Percentiles rank a stretch among this genome's conserved stretches.
These are phyloP conservation scores for Mortierella claussenii DNA, from an alignment of 192 early-diverging fungal species.

Conservation along the genomic window DNA sequence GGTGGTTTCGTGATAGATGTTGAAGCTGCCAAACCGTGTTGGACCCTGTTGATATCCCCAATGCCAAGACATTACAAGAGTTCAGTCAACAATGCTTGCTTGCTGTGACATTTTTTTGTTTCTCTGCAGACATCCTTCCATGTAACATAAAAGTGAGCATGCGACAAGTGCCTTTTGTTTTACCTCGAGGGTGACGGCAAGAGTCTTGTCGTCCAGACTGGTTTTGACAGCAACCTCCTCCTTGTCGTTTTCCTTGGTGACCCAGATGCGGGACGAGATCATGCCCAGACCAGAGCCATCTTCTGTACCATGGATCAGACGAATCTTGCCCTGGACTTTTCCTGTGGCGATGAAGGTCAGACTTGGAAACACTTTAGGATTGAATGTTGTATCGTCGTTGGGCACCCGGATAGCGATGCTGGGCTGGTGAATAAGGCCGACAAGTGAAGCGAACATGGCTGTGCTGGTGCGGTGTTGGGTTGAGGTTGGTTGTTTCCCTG, in stretches of 20 bases:
- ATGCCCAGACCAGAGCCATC: slow-evolving; percentile 25
- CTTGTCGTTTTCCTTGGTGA: slow-evolving; percentile 45
- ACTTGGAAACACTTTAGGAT: slow-evolving; percentile 37
- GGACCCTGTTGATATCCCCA: slow-evolving; percentile 27
- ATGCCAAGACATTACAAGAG: too few species aligned
- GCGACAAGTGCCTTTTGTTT: too few species aligned
- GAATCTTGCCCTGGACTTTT: slow-evolving; percentile 44
- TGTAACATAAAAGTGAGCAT: too few species aligned
- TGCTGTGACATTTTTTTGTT: too few species aligned
- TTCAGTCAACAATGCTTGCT: not conserved
- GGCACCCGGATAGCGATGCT: slow-evolving; percentile 36
- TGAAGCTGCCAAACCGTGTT: slow-evolving; percentile 23
- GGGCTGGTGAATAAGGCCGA: slow-evolving; percentile 43
- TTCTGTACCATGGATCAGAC: slow-evolving; percentile 26
- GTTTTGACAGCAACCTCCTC: slow-evolving; percentile 25
- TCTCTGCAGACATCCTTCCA: too few species aligned
- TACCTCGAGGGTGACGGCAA: slow-evolving; percentile 33
- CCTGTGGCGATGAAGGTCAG: slow-evolving; percentile 19
- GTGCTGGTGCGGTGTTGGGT: not conserved
- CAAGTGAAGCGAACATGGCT: slow-evolving; percentile 39
- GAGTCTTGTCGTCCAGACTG: slow-evolving; percentile 26
- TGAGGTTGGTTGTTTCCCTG: too few species aligned
- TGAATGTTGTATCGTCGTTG: slow-evolving; percentile 41
- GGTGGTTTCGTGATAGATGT: slow-evolving; percentile 44
- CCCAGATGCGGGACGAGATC: slow-evolving; percentile 45